phyloP scores from a whole-genome alignment of 108 stramenopile species.

The Cyclotella sp. region DNA sequence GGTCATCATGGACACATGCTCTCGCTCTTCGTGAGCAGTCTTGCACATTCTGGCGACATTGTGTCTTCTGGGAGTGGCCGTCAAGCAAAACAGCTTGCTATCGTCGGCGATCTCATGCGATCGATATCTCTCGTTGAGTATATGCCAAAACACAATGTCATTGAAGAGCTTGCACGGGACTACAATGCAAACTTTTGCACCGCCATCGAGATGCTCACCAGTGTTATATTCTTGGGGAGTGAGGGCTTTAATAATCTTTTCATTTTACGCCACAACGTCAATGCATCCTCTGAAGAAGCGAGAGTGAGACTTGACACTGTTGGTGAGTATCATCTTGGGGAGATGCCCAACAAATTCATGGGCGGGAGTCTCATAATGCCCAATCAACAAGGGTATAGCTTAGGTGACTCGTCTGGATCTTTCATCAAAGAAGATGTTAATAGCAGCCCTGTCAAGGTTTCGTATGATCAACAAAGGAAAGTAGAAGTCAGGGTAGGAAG shows the following conservation, averaged over 20 bases:
- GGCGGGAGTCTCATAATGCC: conserved; percentile 94
- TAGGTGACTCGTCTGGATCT: conserved; percentile 12
- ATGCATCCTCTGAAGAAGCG: conserved; percentile 85
- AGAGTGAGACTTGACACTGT: conserved; percentile 88
- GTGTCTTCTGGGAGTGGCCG: conserved; percentile 15
- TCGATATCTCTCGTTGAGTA: conserved; percentile 93
- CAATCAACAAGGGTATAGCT: conserved; percentile 30
- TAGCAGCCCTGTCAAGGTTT: conserved; percentile 17
- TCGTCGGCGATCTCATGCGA: conserved; percentile 98
- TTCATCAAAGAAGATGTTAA: conserved; percentile 12
- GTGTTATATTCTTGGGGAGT: conserved; percentile 91
- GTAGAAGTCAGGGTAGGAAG: conserved; percentile 74
- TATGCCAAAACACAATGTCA: conserved; percentile 74
- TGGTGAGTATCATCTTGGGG: conserved; percentile 96
- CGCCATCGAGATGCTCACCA: conserved; percentile 91
- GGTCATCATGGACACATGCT: conserved; percentile 97
- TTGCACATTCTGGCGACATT: conserved; percentile 44
- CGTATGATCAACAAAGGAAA: conserved; percentile 41
- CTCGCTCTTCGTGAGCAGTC: conserved; percentile 86
- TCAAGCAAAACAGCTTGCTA: conserved; percentile 76
- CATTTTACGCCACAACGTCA: conserved; percentile 80
- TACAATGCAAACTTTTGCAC: conserved; percentile 96
- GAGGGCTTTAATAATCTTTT: conserved; percentile 95
- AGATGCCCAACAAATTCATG: conserved; percentile 95
- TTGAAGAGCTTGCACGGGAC: conserved; percentile 94